phyloP scores from a whole-genome alignment of 1,284 basidiomycete genomes.

The Schizophyllum commune region DNA sequence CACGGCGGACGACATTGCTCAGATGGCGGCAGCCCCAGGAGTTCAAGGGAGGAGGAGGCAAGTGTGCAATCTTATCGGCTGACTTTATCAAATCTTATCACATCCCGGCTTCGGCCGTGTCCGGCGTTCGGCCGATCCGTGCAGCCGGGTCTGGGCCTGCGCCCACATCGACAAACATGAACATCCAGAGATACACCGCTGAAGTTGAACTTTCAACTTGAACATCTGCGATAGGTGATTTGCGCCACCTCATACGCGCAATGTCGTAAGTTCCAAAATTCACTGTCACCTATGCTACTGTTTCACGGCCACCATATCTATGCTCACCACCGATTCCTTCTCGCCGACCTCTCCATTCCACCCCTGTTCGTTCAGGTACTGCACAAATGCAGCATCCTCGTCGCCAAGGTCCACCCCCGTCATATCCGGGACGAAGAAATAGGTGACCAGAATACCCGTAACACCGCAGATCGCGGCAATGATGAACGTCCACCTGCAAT shows the following conservation, averaged over 20 bases:
- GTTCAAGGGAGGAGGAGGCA: conserved; percentile 10
- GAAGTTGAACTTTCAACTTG: too few relatives aligned
- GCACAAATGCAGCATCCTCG: conserved; percentile 10
- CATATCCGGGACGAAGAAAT: conserved; percentile 45
- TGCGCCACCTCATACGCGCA: too few relatives aligned
- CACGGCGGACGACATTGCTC: conserved; percentile 18
- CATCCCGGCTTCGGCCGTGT: background rate
- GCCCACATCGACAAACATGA: too few relatives aligned
- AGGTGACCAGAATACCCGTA: conserved; percentile 55
- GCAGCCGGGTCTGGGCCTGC: background rate
- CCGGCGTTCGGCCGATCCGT: background rate
- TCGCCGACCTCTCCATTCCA: conserved; percentile 12
- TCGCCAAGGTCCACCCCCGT: conserved; percentile 12
- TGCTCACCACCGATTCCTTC: conserved; percentile 6
- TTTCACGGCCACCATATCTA: background rate
- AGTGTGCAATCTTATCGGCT: background rate
- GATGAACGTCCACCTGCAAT: conserved; percentile 25
- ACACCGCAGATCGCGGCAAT: conserved; percentile 63
- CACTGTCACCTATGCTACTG: background rate
- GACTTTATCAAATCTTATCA: background rate
- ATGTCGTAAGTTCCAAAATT: too few relatives aligned
- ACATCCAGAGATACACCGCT: too few relatives aligned
- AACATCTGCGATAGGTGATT: too few relatives aligned
- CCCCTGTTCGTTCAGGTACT: conserved; percentile 9
- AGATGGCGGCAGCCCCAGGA: background rate